Evolutionary conservation across 1,284 basidiomycete genomes (phyloP).

Genomic region (Coriolopsis trogii): DNA sequence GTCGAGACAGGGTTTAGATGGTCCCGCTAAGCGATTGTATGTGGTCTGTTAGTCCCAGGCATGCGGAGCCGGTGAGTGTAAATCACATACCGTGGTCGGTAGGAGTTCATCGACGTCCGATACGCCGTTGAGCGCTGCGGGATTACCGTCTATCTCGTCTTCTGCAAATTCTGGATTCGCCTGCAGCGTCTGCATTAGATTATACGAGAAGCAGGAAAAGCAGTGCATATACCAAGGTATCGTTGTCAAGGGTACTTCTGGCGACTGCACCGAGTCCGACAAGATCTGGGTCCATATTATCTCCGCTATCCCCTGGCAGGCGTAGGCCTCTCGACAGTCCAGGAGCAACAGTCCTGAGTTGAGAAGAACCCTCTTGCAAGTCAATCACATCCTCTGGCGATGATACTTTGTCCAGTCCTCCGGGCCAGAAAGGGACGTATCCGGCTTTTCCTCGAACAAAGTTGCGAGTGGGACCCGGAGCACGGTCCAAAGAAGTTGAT

Average conservation of each 20-base stretch:
- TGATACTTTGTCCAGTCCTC: conserved; percentile 75
- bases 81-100: conserved; percentile 71
- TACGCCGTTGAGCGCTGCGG: conserved; percentile 22
- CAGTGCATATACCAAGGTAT: not conserved
- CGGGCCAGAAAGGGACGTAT: conserved; percentile 91
- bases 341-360: conserved; percentile 63
- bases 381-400: conserved; percentile 38
- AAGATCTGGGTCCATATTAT: conserved; percentile 43
- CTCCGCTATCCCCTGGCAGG: conserved; percentile 57
- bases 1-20: conserved; percentile 57
- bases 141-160: conserved; percentile 9
- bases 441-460: conserved; percentile 95
- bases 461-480: conserved; percentile 74
- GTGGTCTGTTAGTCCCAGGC: not conserved
- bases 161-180: too few relatives aligned
- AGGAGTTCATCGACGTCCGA: conserved; percentile 82
- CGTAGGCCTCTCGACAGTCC: conserved; percentile 70
- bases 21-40: conserved; percentile 36
- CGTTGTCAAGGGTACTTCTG: too few relatives aligned
- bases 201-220: not conserved
- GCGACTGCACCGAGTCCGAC: conserved; percentile 27
- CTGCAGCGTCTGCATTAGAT: not conserved
- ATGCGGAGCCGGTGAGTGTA: not conserved
- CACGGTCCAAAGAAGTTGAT: conserved; percentile 83
- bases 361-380: conserved; percentile 41